Evolutionary conservation across 345 rosid species (phyloP).

Genomic region (Melaleuca alternifolia): DNA sequence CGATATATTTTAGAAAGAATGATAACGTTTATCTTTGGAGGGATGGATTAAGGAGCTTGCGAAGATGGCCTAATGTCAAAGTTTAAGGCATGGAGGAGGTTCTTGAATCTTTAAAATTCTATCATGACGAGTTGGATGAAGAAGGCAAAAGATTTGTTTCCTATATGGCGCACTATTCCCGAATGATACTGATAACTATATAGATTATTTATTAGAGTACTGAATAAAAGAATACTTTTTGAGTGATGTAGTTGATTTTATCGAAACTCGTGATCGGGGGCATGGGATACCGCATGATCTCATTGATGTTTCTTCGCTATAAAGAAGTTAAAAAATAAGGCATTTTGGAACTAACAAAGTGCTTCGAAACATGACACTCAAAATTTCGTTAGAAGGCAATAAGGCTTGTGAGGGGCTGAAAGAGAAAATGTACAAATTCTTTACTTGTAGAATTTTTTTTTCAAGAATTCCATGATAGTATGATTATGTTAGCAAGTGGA

Average conservation of each 20-base stretch:
- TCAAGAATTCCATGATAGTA: conserved; percentile 13
- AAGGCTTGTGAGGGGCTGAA: not conserved
- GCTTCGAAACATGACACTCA: too few species aligned
- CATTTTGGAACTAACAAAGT: conserved; percentile 7
- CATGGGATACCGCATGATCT: conserved; percentile 8
- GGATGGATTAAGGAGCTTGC: conserved; percentile 6
- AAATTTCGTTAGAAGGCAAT: not conserved
- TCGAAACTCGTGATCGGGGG: conserved; percentile 9
- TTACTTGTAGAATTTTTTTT: too few species aligned
- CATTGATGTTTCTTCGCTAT: not conserved
- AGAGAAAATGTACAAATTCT: not conserved
- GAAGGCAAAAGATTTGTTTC: conserved; percentile 16
- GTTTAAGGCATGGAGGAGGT: conserved; percentile 18
- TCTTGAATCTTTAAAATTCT: conserved; percentile 8
- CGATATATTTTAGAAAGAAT: conserved; percentile 11
- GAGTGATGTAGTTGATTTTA: not conserved
- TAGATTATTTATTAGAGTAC: conserved; percentile 17
- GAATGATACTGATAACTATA: conserved; percentile 1
- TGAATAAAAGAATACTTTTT: conserved; percentile 17
- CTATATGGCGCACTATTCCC: conserved; percentile 17
- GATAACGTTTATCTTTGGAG: conserved; percentile 7
- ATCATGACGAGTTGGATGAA: conserved; percentile 12
- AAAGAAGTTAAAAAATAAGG: too few species aligned
- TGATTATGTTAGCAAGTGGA: conserved; percentile 21
- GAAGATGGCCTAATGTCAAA: conserved; percentile 5